Conservation (phyloP, 169 alveolate genomes). For the Sarcocystis neurona region DNA sequence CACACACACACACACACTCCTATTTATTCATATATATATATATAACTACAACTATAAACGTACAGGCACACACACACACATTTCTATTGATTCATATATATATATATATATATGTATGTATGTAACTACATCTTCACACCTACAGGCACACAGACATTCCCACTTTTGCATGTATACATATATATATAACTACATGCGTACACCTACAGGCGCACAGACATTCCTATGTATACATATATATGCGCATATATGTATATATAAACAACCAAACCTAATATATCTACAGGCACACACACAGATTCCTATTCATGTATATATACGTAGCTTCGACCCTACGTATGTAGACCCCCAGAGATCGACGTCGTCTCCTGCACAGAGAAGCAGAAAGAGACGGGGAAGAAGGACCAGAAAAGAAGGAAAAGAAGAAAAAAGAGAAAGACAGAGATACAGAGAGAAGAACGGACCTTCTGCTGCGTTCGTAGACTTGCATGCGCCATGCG, state of each 20-base stretch:
- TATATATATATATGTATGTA: neutral
- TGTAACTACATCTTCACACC: neutral
- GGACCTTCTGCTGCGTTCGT: constrained; percentile 10
- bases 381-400: too few relatives aligned
- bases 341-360: too few relatives aligned
- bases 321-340: too few relatives aligned
- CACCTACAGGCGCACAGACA: too few relatives aligned
- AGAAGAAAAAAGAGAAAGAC: neutral
- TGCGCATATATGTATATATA: too few relatives aligned
- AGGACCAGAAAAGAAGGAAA: neutral
- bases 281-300: too few relatives aligned
- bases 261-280: too few relatives aligned
- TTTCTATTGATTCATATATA: neutral
- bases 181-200: too few relatives aligned
- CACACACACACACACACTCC: neutral
- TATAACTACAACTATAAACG: neutral
- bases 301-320: too few relatives aligned
- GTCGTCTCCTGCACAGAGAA: too few relatives aligned
- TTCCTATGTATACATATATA: too few relatives aligned
- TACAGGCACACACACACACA: neutral
- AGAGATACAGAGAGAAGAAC: neutral
- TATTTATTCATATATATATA: neutral
- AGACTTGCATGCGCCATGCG: constrained; percentile 34
- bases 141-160: neutral
- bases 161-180: neutral